Base-by-base conservation (phyloP, 768 basidiomycete genomes). In the Cubamyces lactineus region DNA sequence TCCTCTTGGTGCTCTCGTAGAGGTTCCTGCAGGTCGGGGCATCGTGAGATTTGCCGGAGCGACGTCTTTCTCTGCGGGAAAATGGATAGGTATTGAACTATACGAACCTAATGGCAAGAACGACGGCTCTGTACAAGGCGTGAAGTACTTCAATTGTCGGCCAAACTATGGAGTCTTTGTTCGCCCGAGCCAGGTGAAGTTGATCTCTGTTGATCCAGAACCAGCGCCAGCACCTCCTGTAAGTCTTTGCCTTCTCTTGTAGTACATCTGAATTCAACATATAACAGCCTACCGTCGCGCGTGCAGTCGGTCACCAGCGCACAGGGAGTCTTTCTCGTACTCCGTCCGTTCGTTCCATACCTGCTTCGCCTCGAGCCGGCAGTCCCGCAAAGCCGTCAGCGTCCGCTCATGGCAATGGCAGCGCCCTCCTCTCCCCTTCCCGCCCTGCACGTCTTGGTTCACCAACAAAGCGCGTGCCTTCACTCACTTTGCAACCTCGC, bases 11-110 rank as follows among this genome's bases (percentile, higher is more conserved):
- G 83, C 93, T 3, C 82, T 91, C 57, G 96, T 97, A 16, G 84
- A 88, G 57, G 86, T 95, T 47, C 76, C 88, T 0, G 86, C 88
- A 41, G 95, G 96, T 17, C 82, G 86, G 40, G 97, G 97, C 2
- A 79, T 88, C 48, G 89, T 98, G 48, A 83, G 95, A 23, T 99
- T 94, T 80, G 84, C 82, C 53, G 97, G 96, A 0, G 64, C 85
- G 34, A 96, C 96, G 0, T 80, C 83, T 2, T 98, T 98, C 73
- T 84, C 92, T 21, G 75, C 86, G 1, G 97, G 97, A 0, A 94
- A 91, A 81, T 99, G 96, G 96, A 82, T 97, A 52, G 97, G 97
- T 11, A 86, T 98, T 55, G 95, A 96, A 70, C 83, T 99, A 48
- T 84, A 82, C 59, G 87, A 89, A 68, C 75, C 85, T 8, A 88